These are phyloP conservation scores for Ilex paraguariensis DNA, from an alignment of 305 asterid genomes.

Conservation along the genomic window DNA sequence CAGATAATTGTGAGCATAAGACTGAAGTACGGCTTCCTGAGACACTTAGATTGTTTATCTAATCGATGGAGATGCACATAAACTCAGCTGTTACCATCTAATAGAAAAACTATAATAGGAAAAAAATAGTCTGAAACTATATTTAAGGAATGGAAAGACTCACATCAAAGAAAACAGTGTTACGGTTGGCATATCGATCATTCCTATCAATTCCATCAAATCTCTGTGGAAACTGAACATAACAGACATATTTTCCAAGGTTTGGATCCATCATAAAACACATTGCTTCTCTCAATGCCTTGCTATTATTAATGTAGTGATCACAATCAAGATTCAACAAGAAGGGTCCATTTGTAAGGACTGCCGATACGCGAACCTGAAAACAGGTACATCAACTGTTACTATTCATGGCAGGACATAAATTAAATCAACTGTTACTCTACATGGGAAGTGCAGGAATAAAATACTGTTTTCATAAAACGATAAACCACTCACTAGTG, in stretches of 20 bases:
- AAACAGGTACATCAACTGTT: conserved; percentile 10
- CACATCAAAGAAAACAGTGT: conserved; percentile 96
- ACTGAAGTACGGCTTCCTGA: neutral
- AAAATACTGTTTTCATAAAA: conserved; percentile 5
- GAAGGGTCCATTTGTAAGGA: conserved; percentile 97
- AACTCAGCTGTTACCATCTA: neutral
- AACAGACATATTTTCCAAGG: conserved; percentile 94
- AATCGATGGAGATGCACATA: neutral
- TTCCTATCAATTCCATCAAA: conserved; percentile 90
- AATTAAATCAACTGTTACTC: conserved; percentile 3
- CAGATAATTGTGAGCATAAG: conserved; percentile 11
- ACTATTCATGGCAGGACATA: conserved; percentile 18
- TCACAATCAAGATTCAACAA: conserved; percentile 97
- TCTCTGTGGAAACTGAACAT: conserved; percentile 96
- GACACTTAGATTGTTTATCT: neutral
- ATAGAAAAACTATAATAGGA: neutral
- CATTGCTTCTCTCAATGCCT: conserved; percentile 97
- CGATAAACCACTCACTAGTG: conserved; percentile 64
- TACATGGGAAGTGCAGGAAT: conserved; percentile 12
- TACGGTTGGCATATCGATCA: conserved; percentile 95
- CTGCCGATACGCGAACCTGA: conserved; percentile 97
- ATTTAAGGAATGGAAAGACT: conserved; percentile 33
- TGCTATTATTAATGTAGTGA: conserved; percentile 96
- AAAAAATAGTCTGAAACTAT: neutral
- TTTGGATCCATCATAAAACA: conserved; percentile 96